Conservation (phyloP, 1,139 yeast genomes). For the Candida neerlandica region DNA sequence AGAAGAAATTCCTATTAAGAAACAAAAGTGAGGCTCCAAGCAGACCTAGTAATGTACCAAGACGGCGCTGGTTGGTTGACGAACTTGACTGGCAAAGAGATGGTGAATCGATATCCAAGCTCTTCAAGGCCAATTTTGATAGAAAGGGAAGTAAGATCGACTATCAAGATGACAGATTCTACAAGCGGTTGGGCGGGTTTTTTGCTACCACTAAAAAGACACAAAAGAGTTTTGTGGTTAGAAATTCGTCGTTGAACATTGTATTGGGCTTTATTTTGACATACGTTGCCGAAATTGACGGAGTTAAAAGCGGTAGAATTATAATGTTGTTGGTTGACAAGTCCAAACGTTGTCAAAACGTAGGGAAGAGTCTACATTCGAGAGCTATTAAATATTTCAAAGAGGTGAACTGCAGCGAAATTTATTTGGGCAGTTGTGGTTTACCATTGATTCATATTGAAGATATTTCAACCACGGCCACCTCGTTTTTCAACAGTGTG, state of each 20-base stretch:
- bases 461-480: conserved; percentile 26
- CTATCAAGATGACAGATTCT: conserved; percentile 33
- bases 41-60: conserved; percentile 24
- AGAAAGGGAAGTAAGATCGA: conserved; percentile 20
- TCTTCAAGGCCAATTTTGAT: conserved; percentile 37
- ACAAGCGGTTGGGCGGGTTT: conserved; percentile 34
- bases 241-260: conserved; percentile 59
- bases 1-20: conserved; percentile 37
- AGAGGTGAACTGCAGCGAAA: conserved; percentile 44
- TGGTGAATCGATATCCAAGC: conserved; percentile 48
- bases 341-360: conserved; percentile 56
- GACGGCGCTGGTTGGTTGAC: conserved; percentile 63
- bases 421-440: conserved; percentile 53
- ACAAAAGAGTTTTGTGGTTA: conserved; percentile 59
- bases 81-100: conserved; percentile 56
- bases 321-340: conserved; percentile 57
- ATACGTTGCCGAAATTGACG: conserved; percentile 44
- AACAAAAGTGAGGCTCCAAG: conserved; percentile 23
- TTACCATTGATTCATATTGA: conserved; percentile 54
- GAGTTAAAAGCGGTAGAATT: conserved; percentile 45
- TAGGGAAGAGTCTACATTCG: conserved; percentile 59
- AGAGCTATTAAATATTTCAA: conserved; percentile 55
- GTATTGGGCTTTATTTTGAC: conserved; percentile 61
- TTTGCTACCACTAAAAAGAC: conserved; percentile 27
- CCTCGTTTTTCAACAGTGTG: conserved; percentile 36